These are phyloP conservation scores for Hawksworthiomyces lignivorus DNA, from an alignment of 2,329 filamentous ascomycete species.

Conservation along the genomic window DNA sequence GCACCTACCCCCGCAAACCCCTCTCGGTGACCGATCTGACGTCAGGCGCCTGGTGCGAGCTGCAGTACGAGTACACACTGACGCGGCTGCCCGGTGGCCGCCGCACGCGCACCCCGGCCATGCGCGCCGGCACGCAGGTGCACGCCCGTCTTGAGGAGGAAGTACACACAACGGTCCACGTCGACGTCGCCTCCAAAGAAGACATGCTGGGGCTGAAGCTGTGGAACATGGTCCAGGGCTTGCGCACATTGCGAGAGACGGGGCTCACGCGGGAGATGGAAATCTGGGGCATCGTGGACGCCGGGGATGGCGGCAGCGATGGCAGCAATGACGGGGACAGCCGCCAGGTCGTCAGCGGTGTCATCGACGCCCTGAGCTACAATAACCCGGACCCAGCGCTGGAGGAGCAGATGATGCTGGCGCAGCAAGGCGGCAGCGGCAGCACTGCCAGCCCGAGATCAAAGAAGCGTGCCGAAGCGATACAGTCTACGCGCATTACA, in stretches of 20 bases:
- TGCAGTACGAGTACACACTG: constrained; percentile 86
- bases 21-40: constrained; percentile 84
- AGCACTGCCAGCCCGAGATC: constrained; percentile 10
- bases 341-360: constrained; percentile 68
- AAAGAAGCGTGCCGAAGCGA: constrained; percentile 15
- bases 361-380: constrained; percentile 81
- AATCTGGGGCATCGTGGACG: constrained; percentile 74
- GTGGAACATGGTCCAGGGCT: constrained; percentile 85
- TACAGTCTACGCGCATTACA: constrained; percentile 13
- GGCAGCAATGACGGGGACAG: constrained; percentile 31
- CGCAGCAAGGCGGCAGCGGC: constrained; percentile 12
- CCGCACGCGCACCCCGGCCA: constrained; percentile 68
- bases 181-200: constrained; percentile 67
- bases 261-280: constrained; percentile 70
- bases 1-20: constrained; percentile 66
- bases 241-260: constrained; percentile 63
- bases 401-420: constrained; percentile 49
- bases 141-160: constrained; percentile 81
- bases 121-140: constrained; percentile 73
- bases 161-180: constrained; percentile 67
- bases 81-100: constrained; percentile 63
- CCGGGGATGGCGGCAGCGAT: neutral
- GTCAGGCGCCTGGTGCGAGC: constrained; percentile 88
- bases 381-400: constrained; percentile 65
- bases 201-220: constrained; percentile 75